Base-by-base conservation (phyloP, 1,139 yeast species). In the Protomyces pachydermus region DNA sequence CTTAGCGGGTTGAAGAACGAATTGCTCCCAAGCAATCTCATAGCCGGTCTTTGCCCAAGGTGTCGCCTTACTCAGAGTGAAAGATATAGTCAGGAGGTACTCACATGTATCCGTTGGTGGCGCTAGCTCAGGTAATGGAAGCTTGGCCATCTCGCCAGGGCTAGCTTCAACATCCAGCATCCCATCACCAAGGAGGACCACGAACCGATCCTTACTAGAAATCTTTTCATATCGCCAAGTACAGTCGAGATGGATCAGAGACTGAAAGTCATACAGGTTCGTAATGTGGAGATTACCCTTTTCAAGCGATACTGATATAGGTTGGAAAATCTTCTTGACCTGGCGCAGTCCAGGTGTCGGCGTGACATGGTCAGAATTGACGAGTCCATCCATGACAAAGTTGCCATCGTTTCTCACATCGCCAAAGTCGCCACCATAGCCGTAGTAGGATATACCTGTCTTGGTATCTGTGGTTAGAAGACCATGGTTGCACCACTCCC, bases 401-500 rank as follows among this genome's bases (percentile, higher is more conserved):
- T 74, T 75, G 8, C 77, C 75, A 65, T 76, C 78, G 67, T 76
- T 70, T 16, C 75, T 72, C 37, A 67, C 66, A 51, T 76, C 79
- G 32, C 73, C 76, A 64, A 76, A 76, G 61, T 76, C 79, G 34
- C 79, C 79, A 1, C 79, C 79, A 63, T 75, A 76, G 23, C 71
- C 74, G 60, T 72, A 75, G 25, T 67, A 70, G 23, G 65, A 64
- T 14, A 66, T 48, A 35, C 71, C 71, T 42, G 48, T 16, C 65
- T 70, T 62, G 54, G 67, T 54, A 50, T 61, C 51, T 20, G 57
- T 65, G 10, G 42, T 57, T 20, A 25, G 67, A 8, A 76, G 60
- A 5, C 79, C 79, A 66, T 76, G 79, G 65, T 75, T 75, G 4
- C 76, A 76, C 79, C 79, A 76, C 66, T 76, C 79, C 79, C 79